These are phyloP conservation scores for Paecilomyces dactylethromorphus DNA, from an alignment of 2,329 filamentous ascomycete genomes.

Conservation along the genomic window DNA sequence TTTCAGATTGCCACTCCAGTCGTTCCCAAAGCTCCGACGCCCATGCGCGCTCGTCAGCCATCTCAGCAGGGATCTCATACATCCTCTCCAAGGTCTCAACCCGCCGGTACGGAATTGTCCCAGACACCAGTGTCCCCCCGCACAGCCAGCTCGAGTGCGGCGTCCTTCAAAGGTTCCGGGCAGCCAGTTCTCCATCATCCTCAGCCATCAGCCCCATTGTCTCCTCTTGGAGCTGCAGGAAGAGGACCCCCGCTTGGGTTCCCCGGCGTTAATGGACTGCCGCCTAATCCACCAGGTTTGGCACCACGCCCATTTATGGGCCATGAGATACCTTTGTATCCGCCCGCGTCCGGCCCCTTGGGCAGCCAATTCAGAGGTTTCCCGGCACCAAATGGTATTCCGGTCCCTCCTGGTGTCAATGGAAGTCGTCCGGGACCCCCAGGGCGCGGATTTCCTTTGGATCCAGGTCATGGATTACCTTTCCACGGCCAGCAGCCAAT, in stretches of 20 bases:
- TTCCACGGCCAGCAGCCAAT: constrained; percentile 40
- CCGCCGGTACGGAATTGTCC: constrained; percentile 49
- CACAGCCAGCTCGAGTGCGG: constrained; percentile 55
- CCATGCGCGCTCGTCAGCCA: constrained; percentile 66
- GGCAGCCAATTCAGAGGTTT: constrained; percentile 51
- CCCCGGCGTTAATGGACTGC: constrained; percentile 46
- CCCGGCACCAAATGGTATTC: constrained; percentile 43
- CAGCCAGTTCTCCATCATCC: constrained; percentile 50
- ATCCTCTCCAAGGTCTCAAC: constrained; percentile 55
- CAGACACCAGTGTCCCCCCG: constrained; percentile 56
- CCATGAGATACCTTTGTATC: constrained; percentile 50
- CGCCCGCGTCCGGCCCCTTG: constrained; percentile 45
- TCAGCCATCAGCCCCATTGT: constrained; percentile 57
- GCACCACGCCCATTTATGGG: constrained; percentile 46
- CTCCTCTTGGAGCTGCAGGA: constrained; percentile 56
- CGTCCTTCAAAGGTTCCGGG: constrained; percentile 52
- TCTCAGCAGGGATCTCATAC: constrained; percentile 72
- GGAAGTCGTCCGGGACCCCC: constrained; percentile 54
- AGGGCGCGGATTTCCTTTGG: constrained; percentile 49
- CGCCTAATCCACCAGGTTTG: constrained; percentile 50
- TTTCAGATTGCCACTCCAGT: constrained; percentile 72
- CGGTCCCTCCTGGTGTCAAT: constrained; percentile 55
- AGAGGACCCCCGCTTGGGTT: constrained; percentile 50
- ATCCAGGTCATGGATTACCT: constrained; percentile 35
- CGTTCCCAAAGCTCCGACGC: constrained; percentile 74